Conservation (phyloP, 257 asterid species). For the Leptodermis oblonga region DNA sequence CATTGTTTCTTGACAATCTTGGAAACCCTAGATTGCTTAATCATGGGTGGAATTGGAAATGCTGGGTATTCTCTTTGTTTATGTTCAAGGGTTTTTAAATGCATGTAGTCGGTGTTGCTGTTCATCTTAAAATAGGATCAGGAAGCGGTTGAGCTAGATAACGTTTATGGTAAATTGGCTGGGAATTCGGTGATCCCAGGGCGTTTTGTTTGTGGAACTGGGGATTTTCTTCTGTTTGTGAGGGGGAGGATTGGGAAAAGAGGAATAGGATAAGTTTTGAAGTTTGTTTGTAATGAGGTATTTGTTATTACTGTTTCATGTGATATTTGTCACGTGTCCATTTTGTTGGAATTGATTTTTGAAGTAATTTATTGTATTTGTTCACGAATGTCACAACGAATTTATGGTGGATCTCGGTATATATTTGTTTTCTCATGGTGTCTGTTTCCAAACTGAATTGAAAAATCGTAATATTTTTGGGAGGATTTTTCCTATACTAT, state of each 20-base stretch:
- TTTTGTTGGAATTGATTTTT: background rate
- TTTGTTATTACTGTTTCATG: background rate
- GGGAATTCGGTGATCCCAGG: background rate
- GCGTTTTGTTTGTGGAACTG: background rate
- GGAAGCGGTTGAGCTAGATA: background rate
- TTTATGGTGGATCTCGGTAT: background rate
- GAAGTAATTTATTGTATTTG: background rate
- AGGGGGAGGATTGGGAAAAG: background rate
- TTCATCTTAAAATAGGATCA: background rate
- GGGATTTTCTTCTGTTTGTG: background rate
- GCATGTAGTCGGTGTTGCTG: background rate
- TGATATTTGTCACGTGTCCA: background rate
- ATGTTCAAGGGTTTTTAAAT: background rate
- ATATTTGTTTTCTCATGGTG: background rate
- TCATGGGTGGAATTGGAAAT: background rate
- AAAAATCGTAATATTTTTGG: background rate
- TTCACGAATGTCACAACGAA: background rate
- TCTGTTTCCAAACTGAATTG: background rate
- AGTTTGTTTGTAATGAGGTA: background rate
- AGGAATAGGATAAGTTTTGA: too few species aligned
- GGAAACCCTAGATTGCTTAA: slow-evolving; percentile 2
- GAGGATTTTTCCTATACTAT: background rate
- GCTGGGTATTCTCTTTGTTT: background rate
- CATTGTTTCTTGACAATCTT: slow-evolving; percentile 3
- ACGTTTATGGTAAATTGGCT: background rate